Conservation (phyloP, 345 rosid genomes). For the Draba incana region DNA sequence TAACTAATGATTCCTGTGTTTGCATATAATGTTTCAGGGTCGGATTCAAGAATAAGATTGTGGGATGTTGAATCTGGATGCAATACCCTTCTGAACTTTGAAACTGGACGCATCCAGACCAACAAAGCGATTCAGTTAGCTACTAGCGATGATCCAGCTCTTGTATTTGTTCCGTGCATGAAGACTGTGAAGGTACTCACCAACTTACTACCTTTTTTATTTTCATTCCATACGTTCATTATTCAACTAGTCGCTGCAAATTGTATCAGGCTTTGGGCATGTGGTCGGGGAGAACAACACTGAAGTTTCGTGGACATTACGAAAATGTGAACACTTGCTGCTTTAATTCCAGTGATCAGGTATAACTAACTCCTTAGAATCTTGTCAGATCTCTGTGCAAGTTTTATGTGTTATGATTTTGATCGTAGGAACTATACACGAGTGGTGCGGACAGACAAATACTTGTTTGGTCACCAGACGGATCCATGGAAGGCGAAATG, state of each 20-base stretch:
- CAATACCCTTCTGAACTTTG: conserved; percentile 92
- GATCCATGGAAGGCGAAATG: conserved; percentile 49
- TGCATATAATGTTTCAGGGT: conserved; percentile 52
- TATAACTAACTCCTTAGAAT: conserved; percentile 33
- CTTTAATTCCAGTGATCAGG: conserved; percentile 85
- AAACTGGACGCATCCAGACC: conserved; percentile 79
- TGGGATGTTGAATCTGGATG: conserved; percentile 94
- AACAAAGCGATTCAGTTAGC: conserved; percentile 75
- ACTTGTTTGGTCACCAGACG: conserved; percentile 85
- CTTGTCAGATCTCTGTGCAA: not conserved
- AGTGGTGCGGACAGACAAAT: conserved; percentile 82
- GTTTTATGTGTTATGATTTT: conserved; percentile 21
- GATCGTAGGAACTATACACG: conserved; percentile 75
- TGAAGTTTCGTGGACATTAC: conserved; percentile 80
- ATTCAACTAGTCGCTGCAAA: conserved; percentile 16
- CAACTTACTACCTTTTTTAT: conserved; percentile 19
- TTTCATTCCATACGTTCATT: conserved; percentile 14
- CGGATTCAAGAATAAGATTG: conserved; percentile 91
- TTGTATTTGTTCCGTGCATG: conserved; percentile 88
- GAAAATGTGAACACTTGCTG: conserved; percentile 81
- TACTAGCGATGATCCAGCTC: conserved; percentile 63
- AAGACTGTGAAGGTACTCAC: conserved; percentile 63
- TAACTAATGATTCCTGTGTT: conserved; percentile 1
- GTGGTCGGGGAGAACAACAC: conserved; percentile 72
- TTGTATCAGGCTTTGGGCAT: conserved; percentile 70